These are phyloP conservation scores for Hanseniaspora vineae DNA, from an alignment of 805 yeast species.

Conservation along the genomic window DNA sequence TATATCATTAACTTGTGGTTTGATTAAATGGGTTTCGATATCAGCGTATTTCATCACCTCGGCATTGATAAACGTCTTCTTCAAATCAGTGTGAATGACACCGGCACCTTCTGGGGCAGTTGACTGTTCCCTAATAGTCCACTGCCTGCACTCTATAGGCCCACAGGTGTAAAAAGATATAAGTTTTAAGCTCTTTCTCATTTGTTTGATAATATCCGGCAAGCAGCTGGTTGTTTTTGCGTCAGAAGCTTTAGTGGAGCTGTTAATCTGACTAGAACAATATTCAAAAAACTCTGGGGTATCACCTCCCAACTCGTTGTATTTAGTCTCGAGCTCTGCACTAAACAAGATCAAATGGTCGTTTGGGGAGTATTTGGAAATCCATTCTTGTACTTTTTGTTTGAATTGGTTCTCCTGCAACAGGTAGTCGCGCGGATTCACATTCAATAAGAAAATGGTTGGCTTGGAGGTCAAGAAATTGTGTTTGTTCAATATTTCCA, in stretches of 20 bases:
- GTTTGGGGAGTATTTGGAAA: conserved; percentile 50
- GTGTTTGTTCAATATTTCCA: conserved; percentile 53
- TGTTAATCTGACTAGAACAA: conserved; percentile 13
- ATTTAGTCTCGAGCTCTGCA: conserved; percentile 35
- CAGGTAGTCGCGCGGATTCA: conserved; percentile 56
- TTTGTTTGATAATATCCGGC: conserved; percentile 47
- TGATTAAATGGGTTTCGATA: conserved; percentile 19
- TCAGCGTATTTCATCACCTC: conserved; percentile 60
- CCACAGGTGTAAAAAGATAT: conserved; percentile 87
- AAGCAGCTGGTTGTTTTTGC: conserved; percentile 25
- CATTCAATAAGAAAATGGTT: conserved; percentile 63
- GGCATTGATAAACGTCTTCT: conserved; percentile 70
- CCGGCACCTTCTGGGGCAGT: conserved; percentile 87
- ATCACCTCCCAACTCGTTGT: conserved; percentile 11
- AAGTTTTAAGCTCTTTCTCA: conserved; percentile 56
- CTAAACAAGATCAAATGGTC: conserved; percentile 59
- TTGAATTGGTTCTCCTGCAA: conserved; percentile 38
- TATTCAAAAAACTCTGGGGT: conserved; percentile 6
- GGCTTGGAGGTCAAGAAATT: conserved; percentile 81
- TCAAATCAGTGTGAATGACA: conserved; percentile 74
- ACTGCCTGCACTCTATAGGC: conserved; percentile 70
- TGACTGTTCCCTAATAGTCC: conserved; percentile 70
- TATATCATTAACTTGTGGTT: not conserved
- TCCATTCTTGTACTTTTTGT: conserved; percentile 48
- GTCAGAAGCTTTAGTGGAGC: conserved; percentile 31